Conservation (phyloP, 2,329 filamentous ascomycete genomes). For the Myriosclerotinia scirpicola region DNA sequence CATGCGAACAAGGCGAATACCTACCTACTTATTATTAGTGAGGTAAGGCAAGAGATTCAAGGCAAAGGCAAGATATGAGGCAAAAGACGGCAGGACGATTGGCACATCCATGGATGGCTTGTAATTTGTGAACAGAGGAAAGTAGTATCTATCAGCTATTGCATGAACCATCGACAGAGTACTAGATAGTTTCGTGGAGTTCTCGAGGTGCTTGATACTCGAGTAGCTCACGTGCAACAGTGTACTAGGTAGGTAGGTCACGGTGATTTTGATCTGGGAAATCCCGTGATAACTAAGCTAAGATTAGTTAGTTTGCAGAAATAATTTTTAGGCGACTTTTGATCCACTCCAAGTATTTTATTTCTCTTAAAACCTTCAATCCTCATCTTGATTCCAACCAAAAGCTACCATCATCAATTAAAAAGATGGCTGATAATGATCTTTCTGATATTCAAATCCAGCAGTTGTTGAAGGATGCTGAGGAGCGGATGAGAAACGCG, state of each 20-base stretch:
- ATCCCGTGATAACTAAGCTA: conserved; percentile 11
- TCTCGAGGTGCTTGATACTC: neutral
- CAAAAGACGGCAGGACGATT: neutral
- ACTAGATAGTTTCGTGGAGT: too few relatives aligned
- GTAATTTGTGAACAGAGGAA: neutral
- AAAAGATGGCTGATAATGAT: conserved; percentile 44
- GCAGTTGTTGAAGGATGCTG: conserved; percentile 62
- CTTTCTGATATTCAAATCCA: conserved; percentile 64
- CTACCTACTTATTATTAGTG: too few relatives aligned
- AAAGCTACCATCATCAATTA: conserved; percentile 4
- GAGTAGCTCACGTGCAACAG: neutral
- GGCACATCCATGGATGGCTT: neutral
- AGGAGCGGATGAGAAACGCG: conserved; percentile 53
- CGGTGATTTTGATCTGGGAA: neutral
- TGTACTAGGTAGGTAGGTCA: neutral
- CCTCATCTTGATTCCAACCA: neutral
- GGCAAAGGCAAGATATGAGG: neutral
- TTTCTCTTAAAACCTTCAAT: conserved; percentile 15
- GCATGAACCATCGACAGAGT: neutral
- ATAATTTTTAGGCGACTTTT: conserved; percentile 20
- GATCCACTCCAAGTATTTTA: conserved; percentile 16
- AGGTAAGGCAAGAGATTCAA: conserved; percentile 13
- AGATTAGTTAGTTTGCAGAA: conserved; percentile 3
- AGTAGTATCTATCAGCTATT: neutral
- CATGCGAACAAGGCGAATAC: conserved; percentile 18